Conservation (phyloP, 306 rosid species). For the Alnus rubra region DNA sequence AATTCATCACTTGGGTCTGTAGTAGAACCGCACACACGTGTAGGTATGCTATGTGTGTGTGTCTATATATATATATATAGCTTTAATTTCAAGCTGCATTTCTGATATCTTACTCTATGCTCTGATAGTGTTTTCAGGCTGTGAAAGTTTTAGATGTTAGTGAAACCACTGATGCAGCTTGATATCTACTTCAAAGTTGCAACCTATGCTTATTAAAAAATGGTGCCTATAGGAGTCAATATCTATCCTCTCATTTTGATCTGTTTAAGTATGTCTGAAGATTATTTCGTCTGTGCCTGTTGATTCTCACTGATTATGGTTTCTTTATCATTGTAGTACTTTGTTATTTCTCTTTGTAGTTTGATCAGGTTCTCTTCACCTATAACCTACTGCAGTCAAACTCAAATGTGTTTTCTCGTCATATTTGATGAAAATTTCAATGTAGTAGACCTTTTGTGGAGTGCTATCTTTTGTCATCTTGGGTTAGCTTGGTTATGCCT, state of each 20-base stretch:
- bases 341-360: not conserved
- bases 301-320: not conserved
- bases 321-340: not conserved
- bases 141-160: not conserved
- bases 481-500: too few species aligned
- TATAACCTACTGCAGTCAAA: not conserved
- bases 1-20: conserved; percentile 17
- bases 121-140: conserved; percentile 7
- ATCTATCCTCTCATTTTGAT: not conserved
- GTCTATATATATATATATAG: conserved; percentile 3
- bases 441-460: not conserved
- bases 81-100: conserved; percentile 18
- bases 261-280: not conserved
- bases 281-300: not conserved
- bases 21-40: not conserved
- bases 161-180: conserved; percentile 13
- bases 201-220: not conserved
- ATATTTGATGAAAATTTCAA: not conserved
- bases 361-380: not conserved
- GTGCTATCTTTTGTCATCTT: too few species aligned
- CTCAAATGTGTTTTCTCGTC: not conserved
- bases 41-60: conserved; percentile 3
- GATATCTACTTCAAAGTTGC: conserved; percentile 12
- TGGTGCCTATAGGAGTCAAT: not conserved
- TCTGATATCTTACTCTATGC: conserved; percentile 13